A percentile compares a stretch with the other conserved stretches of the same genome.
phyloP scores from a whole-genome alignment of 2,329 filamentous ascomycete species.

The Arthrinium phaeospermum region DNA sequence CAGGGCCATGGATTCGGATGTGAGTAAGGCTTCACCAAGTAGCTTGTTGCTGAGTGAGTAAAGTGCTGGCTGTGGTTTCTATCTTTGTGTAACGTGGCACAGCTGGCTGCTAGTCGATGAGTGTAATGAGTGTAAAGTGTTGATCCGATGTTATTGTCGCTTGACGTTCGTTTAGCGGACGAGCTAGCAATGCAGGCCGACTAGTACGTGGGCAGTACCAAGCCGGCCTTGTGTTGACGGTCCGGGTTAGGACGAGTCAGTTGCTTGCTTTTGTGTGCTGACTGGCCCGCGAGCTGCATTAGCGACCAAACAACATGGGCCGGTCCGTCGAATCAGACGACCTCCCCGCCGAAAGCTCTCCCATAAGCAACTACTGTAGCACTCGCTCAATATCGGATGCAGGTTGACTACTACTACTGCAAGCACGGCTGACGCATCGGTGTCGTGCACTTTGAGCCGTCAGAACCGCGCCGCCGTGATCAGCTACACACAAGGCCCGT shows the following conservation, averaged over 20 bases:
- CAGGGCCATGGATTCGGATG: background rate
- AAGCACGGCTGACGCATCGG: background rate
- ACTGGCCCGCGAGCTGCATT: background rate
- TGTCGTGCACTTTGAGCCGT: background rate
- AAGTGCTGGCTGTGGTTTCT: background rate
- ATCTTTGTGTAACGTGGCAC: conserved; percentile 4
- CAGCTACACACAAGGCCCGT: background rate
- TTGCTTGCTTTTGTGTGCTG: background rate
- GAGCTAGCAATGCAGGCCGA: background rate
- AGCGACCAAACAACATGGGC: background rate
- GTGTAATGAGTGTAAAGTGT: background rate
- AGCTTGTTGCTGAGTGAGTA: background rate
- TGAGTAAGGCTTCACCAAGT: background rate
- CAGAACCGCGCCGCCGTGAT: background rate
- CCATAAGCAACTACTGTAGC: background rate
- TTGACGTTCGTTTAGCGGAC: background rate
- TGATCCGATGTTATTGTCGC: background rate
- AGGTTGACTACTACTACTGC: background rate
- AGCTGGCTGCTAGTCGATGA: background rate
- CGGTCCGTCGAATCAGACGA: background rate
- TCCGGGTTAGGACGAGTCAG: background rate
- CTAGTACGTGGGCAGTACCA: background rate
- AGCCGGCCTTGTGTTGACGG: background rate
- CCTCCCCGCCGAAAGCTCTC: background rate
- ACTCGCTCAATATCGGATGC: background rate